phyloP scores from a whole-genome alignment of 2,329 filamentous ascomycete genomes.

The Graphilbum fragrans region DNA sequence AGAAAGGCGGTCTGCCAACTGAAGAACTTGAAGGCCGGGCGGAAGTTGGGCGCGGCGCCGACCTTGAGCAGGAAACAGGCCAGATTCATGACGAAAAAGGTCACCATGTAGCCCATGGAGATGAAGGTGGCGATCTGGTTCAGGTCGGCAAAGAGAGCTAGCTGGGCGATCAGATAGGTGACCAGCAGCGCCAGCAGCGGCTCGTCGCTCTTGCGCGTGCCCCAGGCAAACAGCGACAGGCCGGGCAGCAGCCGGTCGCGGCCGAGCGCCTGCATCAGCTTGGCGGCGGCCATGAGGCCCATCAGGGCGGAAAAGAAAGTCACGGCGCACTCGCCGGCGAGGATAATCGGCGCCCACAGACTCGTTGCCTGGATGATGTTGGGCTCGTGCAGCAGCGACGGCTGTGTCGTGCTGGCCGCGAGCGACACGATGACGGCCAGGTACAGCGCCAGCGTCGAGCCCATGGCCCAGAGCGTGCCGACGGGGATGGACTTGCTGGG shows the following conservation, averaged over 20 bases:
- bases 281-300: conserved; percentile 76
- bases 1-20: conserved; percentile 70
- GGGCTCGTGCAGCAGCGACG: conserved; percentile 60
- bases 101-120: conserved; percentile 82
- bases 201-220: conserved; percentile 59
- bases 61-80: conserved; percentile 81
- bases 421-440: conserved; percentile 65
- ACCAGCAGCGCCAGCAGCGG: conserved; percentile 65
- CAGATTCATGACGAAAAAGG: conserved; percentile 78
- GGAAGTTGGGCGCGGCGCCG: conserved; percentile 77
- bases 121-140: conserved; percentile 85
- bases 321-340: conserved; percentile 72
- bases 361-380: conserved; percentile 78
- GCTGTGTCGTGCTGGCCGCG: conserved; percentile 62
- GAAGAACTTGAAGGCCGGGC: conserved; percentile 82
- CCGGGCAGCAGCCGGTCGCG: conserved; percentile 70
- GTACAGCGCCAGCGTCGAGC: conserved; percentile 66
- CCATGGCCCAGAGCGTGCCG: conserved; percentile 69
- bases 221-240: conserved; percentile 60
- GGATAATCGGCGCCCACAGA: conserved; percentile 58
- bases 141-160: conserved; percentile 71
- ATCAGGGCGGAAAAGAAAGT: conserved; percentile 79
- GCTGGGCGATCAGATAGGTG: conserved; percentile 63
- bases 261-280: conserved; percentile 72
- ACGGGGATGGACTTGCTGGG: conserved; percentile 76